phyloP scores from a whole-genome alignment of 2,329 filamentous ascomycete species.

The Rachicladosporium sp. region DNA sequence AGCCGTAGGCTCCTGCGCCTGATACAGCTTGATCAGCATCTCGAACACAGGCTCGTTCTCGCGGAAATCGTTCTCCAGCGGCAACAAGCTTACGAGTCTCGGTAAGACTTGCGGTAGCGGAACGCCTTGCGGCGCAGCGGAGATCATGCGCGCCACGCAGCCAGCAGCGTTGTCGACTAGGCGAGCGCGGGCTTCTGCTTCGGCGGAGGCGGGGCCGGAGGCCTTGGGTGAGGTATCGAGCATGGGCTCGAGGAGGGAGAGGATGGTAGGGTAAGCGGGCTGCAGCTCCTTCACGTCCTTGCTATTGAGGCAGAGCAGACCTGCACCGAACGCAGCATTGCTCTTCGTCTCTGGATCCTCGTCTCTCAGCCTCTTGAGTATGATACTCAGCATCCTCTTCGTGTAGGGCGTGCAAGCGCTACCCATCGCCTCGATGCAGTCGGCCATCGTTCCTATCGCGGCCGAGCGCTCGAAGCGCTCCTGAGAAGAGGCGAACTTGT shows the following conservation, averaged over 20 bases:
- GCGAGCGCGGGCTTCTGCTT: constrained; percentile 60
- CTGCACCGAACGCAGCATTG: constrained; percentile 85
- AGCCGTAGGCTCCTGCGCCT: constrained; percentile 55
- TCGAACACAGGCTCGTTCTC: constrained; percentile 91
- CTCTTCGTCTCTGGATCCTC: constrained; percentile 87
- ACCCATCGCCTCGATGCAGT: constrained; percentile 78
- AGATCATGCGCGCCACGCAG: constrained; percentile 84
- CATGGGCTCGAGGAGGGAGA: constrained; percentile 75
- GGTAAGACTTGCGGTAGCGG: constrained; percentile 75
- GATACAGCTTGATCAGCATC: constrained; percentile 79
- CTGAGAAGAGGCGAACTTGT: constrained; percentile 76
- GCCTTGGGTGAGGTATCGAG: constrained; percentile 36
- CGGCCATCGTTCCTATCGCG: constrained; percentile 81
- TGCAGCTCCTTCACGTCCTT: constrained; percentile 61
- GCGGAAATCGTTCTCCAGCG: constrained; percentile 85
- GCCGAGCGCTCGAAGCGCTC: constrained; percentile 81
- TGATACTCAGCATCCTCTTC: constrained; percentile 58
- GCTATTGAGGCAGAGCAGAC: constrained; percentile 73
- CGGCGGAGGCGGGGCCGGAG: constrained; percentile 5
- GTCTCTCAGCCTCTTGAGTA: constrained; percentile 77
- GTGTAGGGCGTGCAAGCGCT: constrained; percentile 73
- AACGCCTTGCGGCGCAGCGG: constrained; percentile 70
- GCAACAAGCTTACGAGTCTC: constrained; percentile 63
- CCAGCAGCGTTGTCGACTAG: constrained; percentile 88
- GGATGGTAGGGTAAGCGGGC: constrained; percentile 62